Evolutionary conservation across 2,329 filamentous ascomycete genomes (phyloP).

Genomic region (Beauveria medogensis): DNA sequence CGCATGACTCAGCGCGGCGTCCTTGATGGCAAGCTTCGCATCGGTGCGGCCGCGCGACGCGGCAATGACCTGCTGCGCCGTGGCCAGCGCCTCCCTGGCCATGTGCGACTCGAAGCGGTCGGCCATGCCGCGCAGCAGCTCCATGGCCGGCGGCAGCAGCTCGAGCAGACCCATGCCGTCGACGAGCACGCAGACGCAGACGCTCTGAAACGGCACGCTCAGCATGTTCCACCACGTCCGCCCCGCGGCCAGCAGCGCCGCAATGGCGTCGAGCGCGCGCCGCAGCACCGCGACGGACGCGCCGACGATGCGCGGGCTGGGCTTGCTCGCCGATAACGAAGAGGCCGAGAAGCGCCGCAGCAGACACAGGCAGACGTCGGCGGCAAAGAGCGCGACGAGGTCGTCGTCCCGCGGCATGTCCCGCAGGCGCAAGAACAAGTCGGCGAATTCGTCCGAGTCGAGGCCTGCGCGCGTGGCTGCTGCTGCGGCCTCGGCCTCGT

Average conservation of each 20-base stretch:
- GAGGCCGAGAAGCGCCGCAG: slow-evolving; percentile 7
- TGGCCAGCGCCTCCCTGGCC: slow-evolving; percentile 12
- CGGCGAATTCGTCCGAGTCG: neutral
- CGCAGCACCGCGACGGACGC: neutral
- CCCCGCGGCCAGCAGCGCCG: neutral
- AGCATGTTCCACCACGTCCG: slow-evolving; percentile 14
- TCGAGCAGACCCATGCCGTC: slow-evolving; percentile 8
- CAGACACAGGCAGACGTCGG: slow-evolving; percentile 12
- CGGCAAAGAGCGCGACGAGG: slow-evolving; percentile 9
- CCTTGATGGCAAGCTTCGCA: slow-evolving; percentile 1
- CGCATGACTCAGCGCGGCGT: slow-evolving; percentile 2
- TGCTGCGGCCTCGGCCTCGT: neutral
- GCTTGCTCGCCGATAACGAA: neutral
- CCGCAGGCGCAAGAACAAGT: neutral
- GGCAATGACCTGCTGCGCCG: slow-evolving; percentile 6
- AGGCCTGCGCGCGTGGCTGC: neutral
- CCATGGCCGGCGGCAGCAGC: slow-evolving; percentile 11
- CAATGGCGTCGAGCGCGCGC: slow-evolving; percentile 1
- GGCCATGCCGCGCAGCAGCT: slow-evolving; percentile 5
- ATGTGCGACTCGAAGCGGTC: slow-evolving; percentile 13
- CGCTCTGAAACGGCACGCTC: slow-evolving; percentile 12
- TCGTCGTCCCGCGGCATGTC: neutral
- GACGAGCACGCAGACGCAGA: slow-evolving; percentile 11
- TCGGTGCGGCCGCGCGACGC: neutral
- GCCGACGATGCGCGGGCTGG: neutral